phyloP scores from a whole-genome alignment of 1,139 yeast genomes.

The Pichia sp. region DNA sequence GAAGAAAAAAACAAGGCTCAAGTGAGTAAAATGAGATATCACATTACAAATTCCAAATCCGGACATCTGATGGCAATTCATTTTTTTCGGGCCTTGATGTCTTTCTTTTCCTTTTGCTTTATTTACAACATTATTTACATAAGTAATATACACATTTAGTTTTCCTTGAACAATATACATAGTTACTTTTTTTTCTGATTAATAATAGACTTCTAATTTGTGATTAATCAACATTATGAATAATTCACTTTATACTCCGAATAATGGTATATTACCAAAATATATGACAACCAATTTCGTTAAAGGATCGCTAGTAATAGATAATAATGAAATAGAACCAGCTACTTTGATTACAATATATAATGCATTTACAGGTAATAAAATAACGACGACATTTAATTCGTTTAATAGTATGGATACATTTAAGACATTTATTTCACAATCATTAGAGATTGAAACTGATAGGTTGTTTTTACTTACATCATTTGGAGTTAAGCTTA shows the following conservation, averaged over 20 bases:
- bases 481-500: conserved; percentile 58
- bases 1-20: not conserved
- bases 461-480: conserved; percentile 54
- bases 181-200: too few relatives aligned
- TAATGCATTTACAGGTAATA: conserved; percentile 39
- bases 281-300: conserved; percentile 2
- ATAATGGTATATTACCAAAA: conserved; percentile 1
- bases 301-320: conserved; percentile 1
- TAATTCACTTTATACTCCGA: conserved; percentile 5
- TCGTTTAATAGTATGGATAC: conserved; percentile 36
- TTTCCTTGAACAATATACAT: not conserved
- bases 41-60: not conserved
- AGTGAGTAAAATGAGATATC: not conserved
- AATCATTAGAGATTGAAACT: conserved; percentile 35
- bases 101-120: not conserved
- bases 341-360: conserved; percentile 25
- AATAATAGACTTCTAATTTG: too few relatives aligned
- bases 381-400: conserved; percentile 29
- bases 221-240: not conserved
- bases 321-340: not conserved
- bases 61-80: not conserved
- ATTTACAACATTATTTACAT: not conserved
- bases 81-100: not conserved
- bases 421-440: conserved; percentile 40
- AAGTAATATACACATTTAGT: not conserved